Evolutionary conservation across 441 rosid genomes (phyloP), one percentile per base, ranked within the genome.

Genomic region (Populus hybrid): DNA sequence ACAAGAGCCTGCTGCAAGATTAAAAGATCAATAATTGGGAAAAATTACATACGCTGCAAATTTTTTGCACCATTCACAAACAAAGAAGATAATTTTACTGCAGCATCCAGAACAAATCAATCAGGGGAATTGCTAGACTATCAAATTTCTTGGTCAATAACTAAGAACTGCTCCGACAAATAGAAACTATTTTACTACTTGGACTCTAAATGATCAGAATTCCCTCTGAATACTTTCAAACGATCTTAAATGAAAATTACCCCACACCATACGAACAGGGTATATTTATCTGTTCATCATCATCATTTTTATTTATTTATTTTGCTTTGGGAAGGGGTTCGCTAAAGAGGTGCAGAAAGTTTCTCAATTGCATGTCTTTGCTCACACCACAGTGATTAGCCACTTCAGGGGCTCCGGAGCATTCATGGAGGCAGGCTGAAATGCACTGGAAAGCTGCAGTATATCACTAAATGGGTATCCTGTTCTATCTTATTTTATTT

Each of bases 1-100:
- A 79, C 67, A 76, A 77, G 79, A 75, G 57, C 83, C 66, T 71
- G 77, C 72, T 67, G 82, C 85, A 80, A 57, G 64, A 42, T 70
- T 26, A 38, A 77, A 78, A 72, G 66, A 69, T 59, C 6, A 69
- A 74, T 71, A 73, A 65, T 38, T 71, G 71, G 66, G 23, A 28
- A 32, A 36, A 65, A 69, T 72, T 4, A 50, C 38, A 26, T 46
- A 57, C 5, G 11, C 30, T 23, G 36, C 14, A 74, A 40, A 69
- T 38, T 70, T 53, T 23, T 57, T 35, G 28, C 66, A 81, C 34
- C 32, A 26, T 19, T 57, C 73, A 73, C 42, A 81, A 63, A 24
- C 69, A 72, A 61, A 40, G 6, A 63, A 67, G 77, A 68, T 28
- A 36, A 69, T 36, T 67, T 61, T 50, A 28, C 40, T 72, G 35